phyloP scores from a whole-genome alignment of 345 rosid species.

The Linum trigynum region DNA sequence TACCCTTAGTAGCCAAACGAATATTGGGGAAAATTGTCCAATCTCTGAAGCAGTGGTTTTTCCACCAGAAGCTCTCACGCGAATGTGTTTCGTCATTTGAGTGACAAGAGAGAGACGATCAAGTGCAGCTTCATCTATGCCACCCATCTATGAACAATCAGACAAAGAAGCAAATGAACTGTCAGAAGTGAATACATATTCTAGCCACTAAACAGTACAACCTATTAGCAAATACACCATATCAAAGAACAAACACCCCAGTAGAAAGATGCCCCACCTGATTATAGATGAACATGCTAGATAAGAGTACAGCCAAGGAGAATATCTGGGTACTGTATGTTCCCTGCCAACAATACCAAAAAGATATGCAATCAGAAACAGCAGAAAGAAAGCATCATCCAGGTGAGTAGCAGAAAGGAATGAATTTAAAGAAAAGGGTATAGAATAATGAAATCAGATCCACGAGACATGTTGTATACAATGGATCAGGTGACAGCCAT shows the following conservation, averaged over 20 bases:
- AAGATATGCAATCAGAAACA: background rate
- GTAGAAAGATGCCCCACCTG: conserved; percentile 2
- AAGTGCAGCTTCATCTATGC: conserved; percentile 29
- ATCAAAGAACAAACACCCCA: background rate
- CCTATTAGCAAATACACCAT: background rate
- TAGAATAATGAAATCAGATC: too few species aligned
- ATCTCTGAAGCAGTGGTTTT: conserved; percentile 21
- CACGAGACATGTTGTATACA: background rate
- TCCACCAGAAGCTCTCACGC: conserved; percentile 18
- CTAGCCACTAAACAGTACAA: background rate
- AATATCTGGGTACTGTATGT: conserved; percentile 28
- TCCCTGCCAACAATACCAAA: background rate
- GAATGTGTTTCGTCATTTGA: conserved; percentile 22
- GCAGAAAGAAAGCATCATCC: background rate
- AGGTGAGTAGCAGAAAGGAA: background rate
- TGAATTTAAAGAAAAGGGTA: background rate
- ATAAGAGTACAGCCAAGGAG: conserved; percentile 30
- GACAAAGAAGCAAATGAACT: background rate
- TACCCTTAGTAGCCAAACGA: conserved; percentile 31
- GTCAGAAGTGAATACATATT: background rate
- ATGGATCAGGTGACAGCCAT: background rate
- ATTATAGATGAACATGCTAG: conserved; percentile 36
- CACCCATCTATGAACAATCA: conserved; percentile 22
- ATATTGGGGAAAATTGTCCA: conserved; percentile 33
- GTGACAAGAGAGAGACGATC: conserved; percentile 28